Evolutionary conservation across 2,329 filamentous ascomycete genomes (phyloP), one percentile per base, ranked within the genome.

Genomic region (Furcasterigmium sp.): DNA sequence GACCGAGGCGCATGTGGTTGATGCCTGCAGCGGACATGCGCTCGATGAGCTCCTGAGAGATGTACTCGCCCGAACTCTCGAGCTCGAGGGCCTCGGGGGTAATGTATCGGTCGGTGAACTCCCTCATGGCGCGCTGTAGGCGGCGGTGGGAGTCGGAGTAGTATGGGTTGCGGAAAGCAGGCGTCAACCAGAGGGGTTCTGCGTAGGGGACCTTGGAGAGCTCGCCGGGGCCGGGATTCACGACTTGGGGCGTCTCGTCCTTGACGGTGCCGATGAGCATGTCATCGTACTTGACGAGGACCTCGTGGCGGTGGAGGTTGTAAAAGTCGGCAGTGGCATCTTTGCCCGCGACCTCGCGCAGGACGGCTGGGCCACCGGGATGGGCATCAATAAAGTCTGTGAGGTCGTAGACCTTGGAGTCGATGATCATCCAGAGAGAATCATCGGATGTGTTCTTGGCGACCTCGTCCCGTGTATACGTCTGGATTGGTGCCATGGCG

Each of bases 221-320:
- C 53, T 87, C 86, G 52, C 88, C 88, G 9, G 80, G 70, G 56
- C 81, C 65, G 2, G 78, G 80, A 17, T 81, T 79, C 49, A 90
- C 74, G 53, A 93, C 79, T 58, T 89, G 79, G 17, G 87, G 76
- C 56, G 75, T 82, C 70, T 95, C 87, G 63, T 80, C 85, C 52
- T 80, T 70, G 58, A 95, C 63, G 13, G 80, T 86, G 56, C 89
- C 89, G 54, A 95, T 76, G 63, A 79, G 84, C 15, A 95, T 76
- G 37, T 42, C 43, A 37, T 75, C 68, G 72, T 94, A 94, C 62
- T 90, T 90, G 47, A 82, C 70, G 10, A 95, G 76, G n/a, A 94
- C 87, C 65, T 95, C 89, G 54, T 95, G 88, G 20, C 89, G 76
- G 68, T 95, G 90, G 42, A 95, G 81, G 70, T 94, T 94, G 78